Evolutionary conservation across 1,139 yeast genomes (phyloP).

Genomic region (Geotrichum australiense): DNA sequence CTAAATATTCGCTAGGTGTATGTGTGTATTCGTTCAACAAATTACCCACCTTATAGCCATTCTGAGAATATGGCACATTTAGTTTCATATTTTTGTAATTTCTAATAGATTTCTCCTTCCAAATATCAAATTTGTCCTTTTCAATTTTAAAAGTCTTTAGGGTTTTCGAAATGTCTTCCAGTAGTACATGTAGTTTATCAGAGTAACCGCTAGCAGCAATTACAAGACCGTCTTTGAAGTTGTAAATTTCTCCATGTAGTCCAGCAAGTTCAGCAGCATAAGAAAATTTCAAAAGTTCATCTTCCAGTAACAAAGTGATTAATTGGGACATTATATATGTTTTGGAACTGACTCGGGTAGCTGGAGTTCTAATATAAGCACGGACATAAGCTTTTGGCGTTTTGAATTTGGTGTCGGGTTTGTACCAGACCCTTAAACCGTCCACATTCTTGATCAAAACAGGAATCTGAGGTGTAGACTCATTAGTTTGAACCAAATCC

Average conservation of each 20-base stretch:
- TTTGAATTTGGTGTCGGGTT: slow-evolving; percentile 82
- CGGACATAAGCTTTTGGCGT: slow-evolving; percentile 79
- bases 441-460: slow-evolving; percentile 39
- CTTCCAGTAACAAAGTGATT: slow-evolving; percentile 64
- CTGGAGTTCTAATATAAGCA: slow-evolving; percentile 57
- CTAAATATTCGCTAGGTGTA: slow-evolving; percentile 53
- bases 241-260: slow-evolving; percentile 49
- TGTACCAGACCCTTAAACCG: slow-evolving; percentile 65
- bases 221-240: slow-evolving; percentile 65
- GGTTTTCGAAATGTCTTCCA: slow-evolving; percentile 52
- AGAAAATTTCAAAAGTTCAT: slow-evolving; percentile 65
- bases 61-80: slow-evolving; percentile 63
- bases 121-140: slow-evolving; percentile 51
- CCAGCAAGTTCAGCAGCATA: slow-evolving; percentile 87
- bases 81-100: slow-evolving; percentile 64
- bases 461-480: slow-evolving; percentile 42
- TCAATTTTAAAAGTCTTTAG: slow-evolving; percentile 49
- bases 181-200: slow-evolving; percentile 62
- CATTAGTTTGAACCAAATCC: slow-evolving; percentile 44
- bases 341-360: slow-evolving; percentile 49
- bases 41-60: slow-evolving; percentile 53
- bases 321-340: slow-evolving; percentile 54
- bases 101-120: slow-evolving; percentile 58
- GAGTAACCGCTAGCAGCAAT: slow-evolving; percentile 72
- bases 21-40: slow-evolving; percentile 68